Evolutionary conservation across 1,284 basidiomycete genomes (phyloP).

Genomic region (Ganoderma lucidum): DNA sequence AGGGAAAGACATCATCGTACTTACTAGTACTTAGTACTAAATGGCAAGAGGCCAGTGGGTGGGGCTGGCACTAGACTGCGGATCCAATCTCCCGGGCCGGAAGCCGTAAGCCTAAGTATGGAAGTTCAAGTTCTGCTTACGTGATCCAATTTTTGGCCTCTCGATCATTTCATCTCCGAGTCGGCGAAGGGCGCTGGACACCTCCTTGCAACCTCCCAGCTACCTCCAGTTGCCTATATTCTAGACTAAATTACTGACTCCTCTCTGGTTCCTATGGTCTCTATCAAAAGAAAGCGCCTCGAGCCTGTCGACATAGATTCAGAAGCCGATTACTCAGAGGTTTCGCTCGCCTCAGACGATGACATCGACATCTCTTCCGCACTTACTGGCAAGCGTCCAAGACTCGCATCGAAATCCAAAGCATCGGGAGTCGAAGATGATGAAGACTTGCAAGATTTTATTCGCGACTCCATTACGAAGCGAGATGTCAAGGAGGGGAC

Average conservation of each 20-base stretch:
- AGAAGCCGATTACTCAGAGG: slow-evolving; percentile 41
- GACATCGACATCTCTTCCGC: slow-evolving; percentile 58
- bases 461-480: slow-evolving; percentile 70
- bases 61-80: not conserved
- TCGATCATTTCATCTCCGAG: not conserved
- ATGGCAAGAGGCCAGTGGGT: no score
- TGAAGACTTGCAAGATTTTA: slow-evolving; percentile 66
- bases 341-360: slow-evolving; percentile 42
- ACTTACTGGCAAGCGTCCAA: slow-evolving; percentile 48
- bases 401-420: slow-evolving; percentile 31
- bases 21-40: no score
- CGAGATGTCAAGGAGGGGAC: slow-evolving; percentile 75
- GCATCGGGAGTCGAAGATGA: slow-evolving; percentile 45
- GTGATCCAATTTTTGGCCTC: slow-evolving; percentile 26
- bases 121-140: slow-evolving; percentile 5
- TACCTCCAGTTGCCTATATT: not conserved
- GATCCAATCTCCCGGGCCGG: not conserved
- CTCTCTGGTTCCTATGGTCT: slow-evolving; percentile 20
- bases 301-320: slow-evolving; percentile 15
- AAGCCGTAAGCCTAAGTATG: slow-evolving; percentile 15
- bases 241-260: not conserved
- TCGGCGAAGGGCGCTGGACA: not conserved
- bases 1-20: no score
- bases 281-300: slow-evolving; percentile 29
- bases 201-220: no score